Evolutionary conservation across 176 grass and related monocot genomes (phyloP), one percentile per base, ranked within the genome.

Genomic region (Phragmites australis): DNA sequence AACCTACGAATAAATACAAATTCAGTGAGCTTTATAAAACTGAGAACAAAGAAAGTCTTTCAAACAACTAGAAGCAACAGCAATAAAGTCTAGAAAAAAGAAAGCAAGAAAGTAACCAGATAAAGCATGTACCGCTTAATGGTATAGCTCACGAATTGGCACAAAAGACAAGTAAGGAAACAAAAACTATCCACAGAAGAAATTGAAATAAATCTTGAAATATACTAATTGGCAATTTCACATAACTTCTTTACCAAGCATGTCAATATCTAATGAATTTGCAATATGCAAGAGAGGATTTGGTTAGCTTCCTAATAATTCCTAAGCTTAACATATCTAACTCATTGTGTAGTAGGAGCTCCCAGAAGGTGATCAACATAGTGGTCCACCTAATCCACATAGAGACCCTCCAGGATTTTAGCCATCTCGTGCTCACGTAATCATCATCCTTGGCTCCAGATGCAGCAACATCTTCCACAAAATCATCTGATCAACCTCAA

Each of bases 1-100:
- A 84, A 98, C 84, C 95, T 98, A 90, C 46, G 29, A 84, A 60
- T 41, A 6, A 70, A 56, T 84, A 47, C 21, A 74, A 58, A 75
- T 44, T 21, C 1, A 8, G 53, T 52, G 25, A 32, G 66, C 37
- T 67, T 82, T 39, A 64, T 23, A 49, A 87, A 78, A 64, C 26
- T 8, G 1, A 43, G 34, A 50, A 56, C 1, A 76, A 75, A 32
- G n/a, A 48, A 77, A 68, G 21, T 18, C 44, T 71, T 65, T 60
- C 16, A 52, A 73, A 51, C 3, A 81, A 70, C 30, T 78, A 78
- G 41, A 17, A 56, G 37, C 37, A 46, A 66, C 13, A 56, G 43
- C 16, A 22, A 8, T 16, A 8, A 71, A 81, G 10, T 45, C 40
- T 45, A 22, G 58, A 65, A 52, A 52, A 43, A 48, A 49, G 39